phyloP scores from a whole-genome alignment of 495 filamentous ascomycete species.

The Aspergillus conjunctus region DNA sequence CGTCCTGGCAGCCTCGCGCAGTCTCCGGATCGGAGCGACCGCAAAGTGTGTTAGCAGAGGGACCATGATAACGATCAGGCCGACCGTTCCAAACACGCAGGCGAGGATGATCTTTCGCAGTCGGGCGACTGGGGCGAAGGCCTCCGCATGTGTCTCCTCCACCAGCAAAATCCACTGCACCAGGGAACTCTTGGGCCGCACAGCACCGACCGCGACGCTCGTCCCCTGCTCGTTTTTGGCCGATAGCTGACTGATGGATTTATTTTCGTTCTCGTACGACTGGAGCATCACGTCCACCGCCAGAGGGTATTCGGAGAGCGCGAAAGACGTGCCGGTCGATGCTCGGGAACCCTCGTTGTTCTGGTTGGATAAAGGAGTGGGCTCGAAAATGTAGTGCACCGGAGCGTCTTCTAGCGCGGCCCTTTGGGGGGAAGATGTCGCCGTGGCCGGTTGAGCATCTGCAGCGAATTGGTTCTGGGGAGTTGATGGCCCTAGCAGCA shows the following conservation, averaged over 20 bases:
- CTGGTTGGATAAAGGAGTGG: constrained; percentile 33
- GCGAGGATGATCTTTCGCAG: constrained; percentile 76
- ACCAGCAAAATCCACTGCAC: constrained; percentile 81
- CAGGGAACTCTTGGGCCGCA: constrained; percentile 61
- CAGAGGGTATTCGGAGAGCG: constrained; percentile 57
- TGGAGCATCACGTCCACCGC: constrained; percentile 55
- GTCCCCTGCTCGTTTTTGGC: constrained; percentile 68
- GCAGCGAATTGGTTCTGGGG: constrained; percentile 63
- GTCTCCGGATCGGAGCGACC: constrained; percentile 74
- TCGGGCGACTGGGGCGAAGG: constrained; percentile 70
- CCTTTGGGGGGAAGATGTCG: constrained; percentile 21
- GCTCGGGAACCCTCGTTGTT: constrained; percentile 51
- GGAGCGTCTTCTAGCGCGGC: constrained; percentile 26
- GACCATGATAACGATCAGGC: constrained; percentile 64
- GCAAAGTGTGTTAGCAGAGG: constrained; percentile 78
- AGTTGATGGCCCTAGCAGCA: constrained; percentile 67
- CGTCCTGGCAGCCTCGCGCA: constrained; percentile 76
- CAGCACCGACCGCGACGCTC: constrained; percentile 70
- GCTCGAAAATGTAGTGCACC: constrained; percentile 49
- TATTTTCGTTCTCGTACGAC: constrained; percentile 51
- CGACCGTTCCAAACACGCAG: constrained; percentile 82
- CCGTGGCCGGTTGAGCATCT: constrained; percentile 28
- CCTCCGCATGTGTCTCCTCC: constrained; percentile 73
- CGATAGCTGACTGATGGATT: constrained; percentile 64
- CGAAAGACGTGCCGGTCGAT: constrained; percentile 55